These are phyloP conservation scores for Ophiocordyceps camponoti-saundersi DNA, from an alignment of 2,329 filamentous ascomycete genomes.

Conservation along the genomic window DNA sequence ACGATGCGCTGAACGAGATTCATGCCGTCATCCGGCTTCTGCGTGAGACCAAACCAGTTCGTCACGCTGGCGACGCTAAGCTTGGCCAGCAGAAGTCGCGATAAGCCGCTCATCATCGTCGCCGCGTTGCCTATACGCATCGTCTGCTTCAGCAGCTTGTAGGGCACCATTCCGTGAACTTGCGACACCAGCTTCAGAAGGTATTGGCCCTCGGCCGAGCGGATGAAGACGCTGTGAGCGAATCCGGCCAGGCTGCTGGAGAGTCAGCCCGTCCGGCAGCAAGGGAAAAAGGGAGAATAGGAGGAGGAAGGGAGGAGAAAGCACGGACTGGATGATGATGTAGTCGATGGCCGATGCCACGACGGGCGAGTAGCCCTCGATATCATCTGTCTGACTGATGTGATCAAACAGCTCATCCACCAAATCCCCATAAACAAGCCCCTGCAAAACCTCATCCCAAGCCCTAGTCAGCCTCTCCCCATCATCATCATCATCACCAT, in stretches of 20 bases:
- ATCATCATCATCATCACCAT: conserved; percentile 24
- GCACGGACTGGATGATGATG: conserved; percentile 48
- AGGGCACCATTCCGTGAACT: conserved; percentile 54
- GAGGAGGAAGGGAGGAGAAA: neutral
- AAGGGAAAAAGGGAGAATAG: neutral
- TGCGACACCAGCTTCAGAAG: conserved; percentile 54
- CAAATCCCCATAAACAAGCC: conserved; percentile 50
- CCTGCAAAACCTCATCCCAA: conserved; percentile 50
- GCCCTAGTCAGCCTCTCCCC: conserved; percentile 40
- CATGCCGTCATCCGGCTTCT: conserved; percentile 59
- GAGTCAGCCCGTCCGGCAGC: neutral
- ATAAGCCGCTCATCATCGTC: conserved; percentile 64
- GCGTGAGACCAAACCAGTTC: conserved; percentile 63
- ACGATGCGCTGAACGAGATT: conserved; percentile 67
- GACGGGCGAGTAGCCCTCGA: conserved; percentile 46
- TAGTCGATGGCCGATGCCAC: conserved; percentile 49
- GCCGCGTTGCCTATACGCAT: conserved; percentile 63
- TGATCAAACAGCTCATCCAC: conserved; percentile 48
- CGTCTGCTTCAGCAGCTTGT: conserved; percentile 54
- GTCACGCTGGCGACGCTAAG: conserved; percentile 56
- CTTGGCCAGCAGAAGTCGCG: conserved; percentile 60
- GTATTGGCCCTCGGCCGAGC: conserved; percentile 60
- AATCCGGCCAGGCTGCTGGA: conserved; percentile 51
- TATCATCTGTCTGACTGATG: conserved; percentile 38
- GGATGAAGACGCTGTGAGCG: conserved; percentile 54